Conservation (phyloP, 164 flowering plant genomes). For the Kingdonia uniflora region DNA sequence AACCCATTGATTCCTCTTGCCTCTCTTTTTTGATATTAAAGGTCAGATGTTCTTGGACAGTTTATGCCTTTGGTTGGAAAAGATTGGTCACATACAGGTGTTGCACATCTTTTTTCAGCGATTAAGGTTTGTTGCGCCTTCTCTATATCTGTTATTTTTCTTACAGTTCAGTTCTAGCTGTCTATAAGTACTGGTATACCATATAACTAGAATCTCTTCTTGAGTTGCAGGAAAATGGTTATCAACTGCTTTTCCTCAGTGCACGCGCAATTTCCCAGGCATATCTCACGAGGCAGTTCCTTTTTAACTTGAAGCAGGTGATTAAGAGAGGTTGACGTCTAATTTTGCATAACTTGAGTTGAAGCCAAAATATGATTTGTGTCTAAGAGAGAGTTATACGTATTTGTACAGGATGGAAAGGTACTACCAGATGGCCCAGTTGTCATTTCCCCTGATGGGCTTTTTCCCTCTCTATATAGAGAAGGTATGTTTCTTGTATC, state of each 20-base stretch:
- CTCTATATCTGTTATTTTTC: too few species aligned
- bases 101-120: slow-evolving; percentile 87
- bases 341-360: not conserved
- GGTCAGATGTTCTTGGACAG: slow-evolving; percentile 98
- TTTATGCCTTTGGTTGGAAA: slow-evolving; percentile 97
- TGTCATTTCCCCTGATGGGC: slow-evolving; percentile 98
- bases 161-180: too few species aligned
- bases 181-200: too few species aligned
- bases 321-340: not conserved
- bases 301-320: slow-evolving; percentile 90
- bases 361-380: not conserved
- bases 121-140: slow-evolving; percentile 57
- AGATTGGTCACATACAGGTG: slow-evolving; percentile 97
- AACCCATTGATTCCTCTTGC: slow-evolving; percentile 2
- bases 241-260: slow-evolving; percentile 87
- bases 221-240: slow-evolving; percentile 80
- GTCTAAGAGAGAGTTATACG: not conserved
- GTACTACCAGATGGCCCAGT: slow-evolving; percentile 95
- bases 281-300: slow-evolving; percentile 68
- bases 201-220: not conserved
- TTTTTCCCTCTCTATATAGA: slow-evolving; percentile 86
- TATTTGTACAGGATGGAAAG: slow-evolving; percentile 68
- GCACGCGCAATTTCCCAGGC: slow-evolving; percentile 97
- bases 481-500: slow-evolving; percentile 47
- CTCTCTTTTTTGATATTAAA: slow-evolving; percentile 24